Evolutionary conservation across 129 eudicot species (phyloP).

Genomic region (Artemisia tridentata): DNA sequence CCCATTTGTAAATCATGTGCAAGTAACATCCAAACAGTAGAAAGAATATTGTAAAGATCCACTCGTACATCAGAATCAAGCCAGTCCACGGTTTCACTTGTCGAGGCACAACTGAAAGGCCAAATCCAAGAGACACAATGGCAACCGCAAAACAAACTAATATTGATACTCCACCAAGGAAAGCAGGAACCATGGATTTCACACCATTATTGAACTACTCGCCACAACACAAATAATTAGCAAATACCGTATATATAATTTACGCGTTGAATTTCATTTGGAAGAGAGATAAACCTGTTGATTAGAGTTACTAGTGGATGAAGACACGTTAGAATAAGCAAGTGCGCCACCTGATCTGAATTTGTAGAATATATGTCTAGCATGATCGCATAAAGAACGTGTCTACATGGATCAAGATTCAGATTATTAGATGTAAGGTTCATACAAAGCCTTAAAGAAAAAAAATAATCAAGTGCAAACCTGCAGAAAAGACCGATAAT

Average conservation of each 20-base stretch:
- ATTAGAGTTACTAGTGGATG: slow-evolving; percentile 52
- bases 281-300: slow-evolving; percentile 43
- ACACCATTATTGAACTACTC: slow-evolving; percentile 51
- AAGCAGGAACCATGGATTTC: slow-evolving; percentile 64
- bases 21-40: slow-evolving; percentile 75
- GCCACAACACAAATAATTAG: neutral
- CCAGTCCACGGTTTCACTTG: slow-evolving; percentile 98
- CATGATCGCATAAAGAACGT: slow-evolving; percentile 65
- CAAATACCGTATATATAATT: neutral
- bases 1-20: slow-evolving; percentile 67
- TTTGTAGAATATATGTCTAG: slow-evolving; percentile 71
- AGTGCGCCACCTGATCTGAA: slow-evolving; percentile 65
- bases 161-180: slow-evolving; percentile 66
- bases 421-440: neutral
- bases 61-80: slow-evolving; percentile 80
- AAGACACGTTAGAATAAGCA: slow-evolving; percentile 63
- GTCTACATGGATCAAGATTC: slow-evolving; percentile 40
- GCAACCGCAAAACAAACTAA: slow-evolving; percentile 58
- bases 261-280: neutral
- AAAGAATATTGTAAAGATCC: slow-evolving; percentile 81
- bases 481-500: slow-evolving; percentile 14
- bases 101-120: slow-evolving; percentile 70
- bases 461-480: slow-evolving; percentile 10
- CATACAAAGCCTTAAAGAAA: slow-evolving; percentile 21
- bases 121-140: slow-evolving; percentile 65